phyloP scores from a whole-genome alignment of 768 basidiomycete species.

The Tylopilus sp. region DNA sequence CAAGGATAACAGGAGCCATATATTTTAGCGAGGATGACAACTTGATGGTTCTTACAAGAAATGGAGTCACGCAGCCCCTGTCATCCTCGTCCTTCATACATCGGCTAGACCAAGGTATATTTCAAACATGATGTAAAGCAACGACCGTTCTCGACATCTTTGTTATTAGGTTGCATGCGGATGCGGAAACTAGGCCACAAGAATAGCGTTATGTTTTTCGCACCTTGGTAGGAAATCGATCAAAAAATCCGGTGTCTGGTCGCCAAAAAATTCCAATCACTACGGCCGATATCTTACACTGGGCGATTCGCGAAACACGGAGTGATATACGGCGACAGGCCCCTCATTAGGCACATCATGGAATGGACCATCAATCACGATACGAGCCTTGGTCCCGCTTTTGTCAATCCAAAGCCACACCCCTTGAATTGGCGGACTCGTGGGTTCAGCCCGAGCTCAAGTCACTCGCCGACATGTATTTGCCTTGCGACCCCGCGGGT shows the following conservation, averaged over 20 bases:
- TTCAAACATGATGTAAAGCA: no score
- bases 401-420: no score
- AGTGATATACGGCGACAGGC: neutral
- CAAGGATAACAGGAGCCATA: neutral
- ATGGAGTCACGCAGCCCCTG: neutral
- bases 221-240: neutral
- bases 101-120: no score
- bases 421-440: no score
- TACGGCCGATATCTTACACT: neutral
- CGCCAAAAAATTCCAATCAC: neutral
- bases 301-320: neutral
- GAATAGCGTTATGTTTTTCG: neutral
- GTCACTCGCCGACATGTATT: no score
- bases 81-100: no score
- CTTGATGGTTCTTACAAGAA: neutral
- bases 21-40: neutral
- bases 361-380: neutral
- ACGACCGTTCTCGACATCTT: neutral
- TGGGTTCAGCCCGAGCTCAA: no score
- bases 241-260: neutral
- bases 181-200: neutral
- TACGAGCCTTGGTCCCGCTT: neutral
- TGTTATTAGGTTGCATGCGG: neutral
- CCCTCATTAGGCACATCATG: neutral
- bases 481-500: neutral